Evolutionary conservation across 257 asterid species (phyloP).

Genomic region (Solanum chiquidenum): DNA sequence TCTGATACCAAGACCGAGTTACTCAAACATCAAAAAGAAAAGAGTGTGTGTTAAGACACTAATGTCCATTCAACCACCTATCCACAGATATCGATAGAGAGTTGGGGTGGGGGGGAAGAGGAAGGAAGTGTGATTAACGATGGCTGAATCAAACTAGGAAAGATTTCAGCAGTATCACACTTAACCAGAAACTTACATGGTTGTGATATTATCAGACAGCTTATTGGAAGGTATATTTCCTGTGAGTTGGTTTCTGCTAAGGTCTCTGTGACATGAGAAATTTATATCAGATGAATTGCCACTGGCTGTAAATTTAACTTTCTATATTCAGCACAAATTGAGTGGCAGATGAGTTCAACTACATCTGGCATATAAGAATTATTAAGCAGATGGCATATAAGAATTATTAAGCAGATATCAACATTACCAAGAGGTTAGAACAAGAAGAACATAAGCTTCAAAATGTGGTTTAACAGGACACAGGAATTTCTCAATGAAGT

Average conservation of each 20-base stretch:
- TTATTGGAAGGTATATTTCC: slow-evolving; percentile 27
- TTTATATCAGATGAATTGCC: not conserved
- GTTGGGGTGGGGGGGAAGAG: no score
- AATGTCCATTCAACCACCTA: not conserved
- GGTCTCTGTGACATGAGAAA: slow-evolving; percentile 30
- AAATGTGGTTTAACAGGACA: not conserved
- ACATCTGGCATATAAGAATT: not conserved
- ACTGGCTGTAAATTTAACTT: not conserved
- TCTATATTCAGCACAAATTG: not conserved
- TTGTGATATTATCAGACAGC: slow-evolving; percentile 26
- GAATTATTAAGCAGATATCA: not conserved
- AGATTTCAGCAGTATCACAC: not conserved
- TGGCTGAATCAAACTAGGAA: not conserved
- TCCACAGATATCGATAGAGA: not conserved
- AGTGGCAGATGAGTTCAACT: not conserved
- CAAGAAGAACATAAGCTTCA: not conserved
- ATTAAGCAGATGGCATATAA: not conserved
- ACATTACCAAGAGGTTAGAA: not conserved
- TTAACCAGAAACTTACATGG: slow-evolving; percentile 26
- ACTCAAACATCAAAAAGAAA: not conserved
- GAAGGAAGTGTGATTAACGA: not conserved
- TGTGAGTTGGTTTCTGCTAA: slow-evolving; percentile 32
- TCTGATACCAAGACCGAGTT: not conserved
- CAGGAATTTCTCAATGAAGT: not conserved
- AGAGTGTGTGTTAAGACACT: not conserved